phyloP scores from a whole-genome alignment of 2,329 filamentous ascomycete species.

The Penicillium sp. region DNA sequence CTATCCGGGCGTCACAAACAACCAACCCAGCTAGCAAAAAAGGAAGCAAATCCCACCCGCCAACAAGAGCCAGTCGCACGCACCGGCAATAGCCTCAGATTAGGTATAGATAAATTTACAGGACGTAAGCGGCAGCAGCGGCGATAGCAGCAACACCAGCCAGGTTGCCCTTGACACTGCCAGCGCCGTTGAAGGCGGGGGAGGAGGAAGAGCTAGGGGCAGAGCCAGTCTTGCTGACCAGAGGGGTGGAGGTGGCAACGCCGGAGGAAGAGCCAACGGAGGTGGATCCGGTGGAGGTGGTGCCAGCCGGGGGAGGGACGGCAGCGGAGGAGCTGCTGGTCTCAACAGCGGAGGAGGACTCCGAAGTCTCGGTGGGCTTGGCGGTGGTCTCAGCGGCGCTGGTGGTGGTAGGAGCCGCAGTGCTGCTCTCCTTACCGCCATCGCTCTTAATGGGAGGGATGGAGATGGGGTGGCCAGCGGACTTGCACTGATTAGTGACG shows the following conservation, averaged over 20 bases:
- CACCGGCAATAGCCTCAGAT: slow-evolving; percentile 2
- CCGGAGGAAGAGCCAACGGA: slow-evolving; percentile 14
- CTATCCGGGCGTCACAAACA: background rate
- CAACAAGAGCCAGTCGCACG: background rate
- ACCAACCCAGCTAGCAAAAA: background rate
- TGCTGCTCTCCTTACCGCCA: too few species aligned
- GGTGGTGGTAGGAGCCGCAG: background rate
- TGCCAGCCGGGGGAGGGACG: background rate
- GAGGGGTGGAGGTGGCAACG: slow-evolving; percentile 19
- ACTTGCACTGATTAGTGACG: slow-evolving; percentile 36
- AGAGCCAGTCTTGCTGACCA: slow-evolving; percentile 13
- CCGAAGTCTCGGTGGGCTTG: background rate
- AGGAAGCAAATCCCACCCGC: background rate
- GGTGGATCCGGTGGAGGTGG: slow-evolving; percentile 7
- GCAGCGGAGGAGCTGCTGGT: slow-evolving; percentile 5
- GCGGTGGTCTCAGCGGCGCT: slow-evolving; percentile 10
- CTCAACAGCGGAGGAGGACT: background rate
- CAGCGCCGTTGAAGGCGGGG: slow-evolving; percentile 26
- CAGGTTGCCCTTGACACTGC: slow-evolving; percentile 26
- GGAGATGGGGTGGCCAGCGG: slow-evolving; percentile 37
- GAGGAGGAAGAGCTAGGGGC: slow-evolving; percentile 16
- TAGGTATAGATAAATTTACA: slow-evolving; percentile 24
- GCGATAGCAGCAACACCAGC: slow-evolving; percentile 26
- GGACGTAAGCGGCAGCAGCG: slow-evolving; percentile 26
- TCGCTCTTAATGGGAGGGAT: slow-evolving; percentile 30